Conservation (phyloP, 768 basidiomycete genomes). For the Trametes sanguinea region DNA sequence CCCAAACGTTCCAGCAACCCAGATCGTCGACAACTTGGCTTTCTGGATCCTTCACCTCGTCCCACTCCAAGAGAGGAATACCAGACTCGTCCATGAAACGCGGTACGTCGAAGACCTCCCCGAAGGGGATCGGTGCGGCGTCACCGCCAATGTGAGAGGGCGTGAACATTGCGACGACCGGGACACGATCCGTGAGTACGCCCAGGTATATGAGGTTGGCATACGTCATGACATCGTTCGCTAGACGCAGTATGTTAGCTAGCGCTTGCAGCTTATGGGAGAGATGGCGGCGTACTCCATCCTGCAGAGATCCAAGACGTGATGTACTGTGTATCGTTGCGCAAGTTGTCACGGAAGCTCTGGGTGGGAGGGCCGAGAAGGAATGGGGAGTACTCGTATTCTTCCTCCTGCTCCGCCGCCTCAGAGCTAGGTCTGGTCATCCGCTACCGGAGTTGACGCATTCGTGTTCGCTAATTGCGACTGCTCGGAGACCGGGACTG, state of each 20-base stretch:
- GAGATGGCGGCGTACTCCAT: slow-evolving; percentile 49
- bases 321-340: slow-evolving; percentile 61
- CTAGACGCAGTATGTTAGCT: slow-evolving; percentile 35
- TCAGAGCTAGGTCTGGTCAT: neutral
- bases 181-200: slow-evolving; percentile 40
- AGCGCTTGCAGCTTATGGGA: neutral
- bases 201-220: slow-evolving; percentile 46
- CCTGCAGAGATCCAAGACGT: slow-evolving; percentile 78
- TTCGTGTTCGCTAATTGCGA: neutral
- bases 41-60: slow-evolving; percentile 41
- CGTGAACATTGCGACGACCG: slow-evolving; percentile 43
- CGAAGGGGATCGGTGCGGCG: slow-evolving; percentile 37
- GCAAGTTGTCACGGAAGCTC: slow-evolving; percentile 67
- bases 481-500: neutral
- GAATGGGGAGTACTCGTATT: slow-evolving; percentile 25
- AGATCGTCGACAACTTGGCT: slow-evolving; percentile 37
- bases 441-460: no score
- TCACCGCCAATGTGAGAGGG: slow-evolving; percentile 42
- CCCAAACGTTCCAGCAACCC: slow-evolving; percentile 49
- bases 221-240: slow-evolving; percentile 75
- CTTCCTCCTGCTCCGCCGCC: slow-evolving; percentile 6
- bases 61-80: slow-evolving; percentile 43
- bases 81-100: slow-evolving; percentile 39
- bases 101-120: slow-evolving; percentile 46
- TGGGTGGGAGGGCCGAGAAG: slow-evolving; percentile 53